Percentiles rank a stretch among this genome's conserved stretches.
Conservation (phyloP, 768 basidiomycete species). For the Udeniomyces megalosporus region DNA sequence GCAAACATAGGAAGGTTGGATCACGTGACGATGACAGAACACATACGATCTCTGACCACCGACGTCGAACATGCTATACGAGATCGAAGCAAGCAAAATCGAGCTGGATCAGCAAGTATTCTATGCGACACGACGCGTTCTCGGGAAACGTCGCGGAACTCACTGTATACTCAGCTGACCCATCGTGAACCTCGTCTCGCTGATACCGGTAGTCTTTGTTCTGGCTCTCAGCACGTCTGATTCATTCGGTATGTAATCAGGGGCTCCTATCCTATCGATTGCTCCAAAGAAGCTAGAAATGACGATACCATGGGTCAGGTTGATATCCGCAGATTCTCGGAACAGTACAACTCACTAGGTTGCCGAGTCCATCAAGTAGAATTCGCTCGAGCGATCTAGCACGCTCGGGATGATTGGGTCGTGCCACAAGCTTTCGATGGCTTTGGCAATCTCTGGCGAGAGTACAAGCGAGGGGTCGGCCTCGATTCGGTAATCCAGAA, state of each 20-base stretch:
- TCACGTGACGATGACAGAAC: too few relatives aligned
- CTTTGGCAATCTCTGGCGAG: conserved; percentile 30
- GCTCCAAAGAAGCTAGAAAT: conserved; percentile 61
- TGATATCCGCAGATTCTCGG: neutral
- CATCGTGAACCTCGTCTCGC: conserved; percentile 54
- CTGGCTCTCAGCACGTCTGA: conserved; percentile 76
- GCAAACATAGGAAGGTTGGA: too few relatives aligned
- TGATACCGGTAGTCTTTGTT: conserved; percentile 76
- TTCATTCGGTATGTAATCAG: conserved; percentile 70
- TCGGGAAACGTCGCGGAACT: conserved; percentile 5
- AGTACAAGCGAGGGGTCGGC: conserved; percentile 25
- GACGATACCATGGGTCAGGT: neutral
- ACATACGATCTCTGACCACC: conserved; percentile 50
- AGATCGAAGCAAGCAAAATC: too few relatives aligned
- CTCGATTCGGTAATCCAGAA: conserved; percentile 34
- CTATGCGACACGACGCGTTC: neutral
- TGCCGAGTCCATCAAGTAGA: conserved; percentile 92
- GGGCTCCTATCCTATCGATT: conserved; percentile 62
- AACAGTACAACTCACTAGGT: conserved; percentile 50
- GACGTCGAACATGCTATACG: conserved; percentile 54
- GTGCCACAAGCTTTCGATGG: conserved; percentile 35
- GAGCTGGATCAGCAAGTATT: too few relatives aligned
- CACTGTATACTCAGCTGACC: conserved; percentile 36
- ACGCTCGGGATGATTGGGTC: conserved; percentile 36
- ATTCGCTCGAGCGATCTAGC: conserved; percentile 40